Evolutionary conservation across 306 rosid species (phyloP).

Genomic region (Abrus precatorius): DNA sequence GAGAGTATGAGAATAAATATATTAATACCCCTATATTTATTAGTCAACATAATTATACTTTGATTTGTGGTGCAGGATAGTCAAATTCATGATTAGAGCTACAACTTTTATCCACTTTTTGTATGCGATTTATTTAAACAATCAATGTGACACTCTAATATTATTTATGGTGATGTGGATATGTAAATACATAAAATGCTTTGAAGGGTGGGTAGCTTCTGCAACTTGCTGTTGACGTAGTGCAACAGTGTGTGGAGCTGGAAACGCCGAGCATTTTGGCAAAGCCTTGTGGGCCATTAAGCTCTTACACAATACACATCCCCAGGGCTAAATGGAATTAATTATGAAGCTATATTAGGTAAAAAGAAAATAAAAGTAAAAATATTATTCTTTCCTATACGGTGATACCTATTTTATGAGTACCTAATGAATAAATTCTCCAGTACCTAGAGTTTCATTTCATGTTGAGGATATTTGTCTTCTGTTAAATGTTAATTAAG

Average conservation of each 20-base stretch:
- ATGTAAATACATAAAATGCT: neutral
- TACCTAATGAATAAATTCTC: neutral
- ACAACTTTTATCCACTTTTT: neutral
- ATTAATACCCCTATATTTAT: neutral
- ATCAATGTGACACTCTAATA: slow-evolving; percentile 27
- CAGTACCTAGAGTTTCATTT: neutral
- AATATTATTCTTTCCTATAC: slow-evolving; percentile 9
- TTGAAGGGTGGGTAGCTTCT: neutral
- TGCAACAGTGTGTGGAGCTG: slow-evolving; percentile 30
- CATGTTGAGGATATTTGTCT: neutral
- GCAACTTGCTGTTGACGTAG: slow-evolving; percentile 39
- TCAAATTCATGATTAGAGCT: slow-evolving; percentile 25
- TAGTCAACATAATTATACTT: slow-evolving; percentile 24
- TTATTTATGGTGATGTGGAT: slow-evolving; percentile 8
- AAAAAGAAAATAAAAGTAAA: neutral
- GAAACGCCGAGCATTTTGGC: slow-evolving; percentile 26
- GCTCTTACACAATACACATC: slow-evolving; percentile 5
- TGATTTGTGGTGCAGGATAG: neutral
- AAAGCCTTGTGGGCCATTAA: slow-evolving; percentile 41
- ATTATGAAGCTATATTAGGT: slow-evolving; percentile 20
- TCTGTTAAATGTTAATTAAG: neutral
- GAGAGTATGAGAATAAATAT: neutral
- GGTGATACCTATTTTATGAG: neutral
- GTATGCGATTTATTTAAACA: neutral
- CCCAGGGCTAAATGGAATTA: slow-evolving; percentile 15